Evolutionary conservation across 805 yeast genomes (phyloP).

Genomic region (Zygoascus flipseniorum): DNA sequence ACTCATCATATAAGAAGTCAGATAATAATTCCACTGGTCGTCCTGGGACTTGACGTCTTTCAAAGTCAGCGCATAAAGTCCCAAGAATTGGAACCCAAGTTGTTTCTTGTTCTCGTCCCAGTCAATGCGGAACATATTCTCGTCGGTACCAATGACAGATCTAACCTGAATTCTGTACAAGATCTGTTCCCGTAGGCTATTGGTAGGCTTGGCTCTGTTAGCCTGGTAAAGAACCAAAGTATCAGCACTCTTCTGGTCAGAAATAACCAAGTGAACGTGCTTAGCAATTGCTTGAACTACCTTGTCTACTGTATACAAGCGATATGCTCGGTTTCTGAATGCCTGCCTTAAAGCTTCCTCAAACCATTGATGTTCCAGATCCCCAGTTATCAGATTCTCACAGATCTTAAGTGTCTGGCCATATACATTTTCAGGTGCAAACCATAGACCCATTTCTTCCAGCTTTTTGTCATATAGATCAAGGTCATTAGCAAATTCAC

Average conservation of each 20-base stretch:
- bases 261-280: constrained; percentile 76
- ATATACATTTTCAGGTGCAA: constrained; percentile 41
- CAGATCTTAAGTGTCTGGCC: constrained; percentile 68
- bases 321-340: constrained; percentile 86
- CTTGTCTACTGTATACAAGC: constrained; percentile 86
- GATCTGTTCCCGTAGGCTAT: constrained; percentile 82
- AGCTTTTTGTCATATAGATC: constrained; percentile 73
- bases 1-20: constrained; percentile 86
- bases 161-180: constrained; percentile 84
- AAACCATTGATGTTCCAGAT: constrained; percentile 86
- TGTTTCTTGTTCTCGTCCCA: constrained; percentile 45
- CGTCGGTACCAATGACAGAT: constrained; percentile 72
- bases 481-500: constrained; percentile 75
- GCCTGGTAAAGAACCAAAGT: constrained; percentile 73
- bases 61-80: constrained; percentile 63
- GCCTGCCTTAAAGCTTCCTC: constrained; percentile 95
- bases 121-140: constrained; percentile 84
- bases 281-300: constrained; percentile 76
- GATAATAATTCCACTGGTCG: constrained; percentile 86
- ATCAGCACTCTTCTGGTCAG: constrained; percentile 74
- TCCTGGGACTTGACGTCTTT: constrained; percentile 60
- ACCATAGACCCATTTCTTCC: constrained; percentile 69
- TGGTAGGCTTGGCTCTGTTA: constrained; percentile 55
- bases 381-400: constrained; percentile 75
- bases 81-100: constrained; percentile 72